Percentiles rank a stretch among this genome's conserved stretches.
These are phyloP conservation scores for Solanum hybrid DNA, from an alignment of 305 asterid genomes.

Conservation along the genomic window DNA sequence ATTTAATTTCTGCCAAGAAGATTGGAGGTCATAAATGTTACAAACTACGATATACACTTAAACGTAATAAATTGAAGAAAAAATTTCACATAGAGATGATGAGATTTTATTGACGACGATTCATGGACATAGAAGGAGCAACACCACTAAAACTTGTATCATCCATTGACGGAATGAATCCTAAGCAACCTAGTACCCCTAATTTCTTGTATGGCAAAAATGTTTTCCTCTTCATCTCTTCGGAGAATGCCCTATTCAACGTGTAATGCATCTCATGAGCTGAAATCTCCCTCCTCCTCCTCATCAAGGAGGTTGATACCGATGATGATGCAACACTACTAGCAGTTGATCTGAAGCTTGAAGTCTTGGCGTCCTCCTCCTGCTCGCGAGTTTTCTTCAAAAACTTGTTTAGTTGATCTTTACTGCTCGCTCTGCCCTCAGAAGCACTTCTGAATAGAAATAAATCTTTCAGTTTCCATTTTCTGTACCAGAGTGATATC, in stretches of 20 bases:
- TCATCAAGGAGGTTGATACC: slow-evolving; percentile 34
- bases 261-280: slow-evolving; percentile 63
- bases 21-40: not conserved
- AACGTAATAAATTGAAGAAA: not conserved
- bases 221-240: slow-evolving; percentile 66
- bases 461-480: slow-evolving; percentile 79
- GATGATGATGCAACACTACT: slow-evolving; percentile 35
- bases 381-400: slow-evolving; percentile 34
- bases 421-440: slow-evolving; percentile 51
- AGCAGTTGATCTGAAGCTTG: slow-evolving; percentile 54
- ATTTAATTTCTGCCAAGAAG: not conserved
- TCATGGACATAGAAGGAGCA: slow-evolving; percentile 23
- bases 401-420: slow-evolving; percentile 32
- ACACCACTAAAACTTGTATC: slow-evolving; percentile 15
- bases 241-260: slow-evolving; percentile 45
- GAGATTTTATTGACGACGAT: not conserved
- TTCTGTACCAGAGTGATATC: slow-evolving; percentile 49
- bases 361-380: slow-evolving; percentile 26
- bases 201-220: slow-evolving; percentile 47
- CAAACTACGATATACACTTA: not conserved
- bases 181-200: slow-evolving; percentile 46
- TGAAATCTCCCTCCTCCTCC: slow-evolving; percentile 25
- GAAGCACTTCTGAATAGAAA: slow-evolving; percentile 86
- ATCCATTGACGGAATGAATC: slow-evolving; percentile 13
- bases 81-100: not conserved